Evolutionary conservation across 371 early-diverging fungal genomes (phyloP), one percentile per base, ranked within the genome.

Genomic region (Paraphysoderma sedebokerense): DNA sequence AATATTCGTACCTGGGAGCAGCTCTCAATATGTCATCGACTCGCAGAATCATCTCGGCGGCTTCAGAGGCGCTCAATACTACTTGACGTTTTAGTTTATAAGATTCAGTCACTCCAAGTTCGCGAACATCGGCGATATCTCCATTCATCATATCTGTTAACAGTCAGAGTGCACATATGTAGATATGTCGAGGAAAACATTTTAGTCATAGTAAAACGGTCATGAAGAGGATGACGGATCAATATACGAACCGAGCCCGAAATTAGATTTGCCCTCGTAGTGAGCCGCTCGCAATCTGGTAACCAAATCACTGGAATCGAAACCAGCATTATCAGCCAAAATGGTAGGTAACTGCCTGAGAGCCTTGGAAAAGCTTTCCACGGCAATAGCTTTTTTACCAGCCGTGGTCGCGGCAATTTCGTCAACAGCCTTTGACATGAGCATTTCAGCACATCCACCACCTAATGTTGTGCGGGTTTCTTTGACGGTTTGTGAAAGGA

Each of bases 11-110:
- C n/a, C 95, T 74, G 56, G 95, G 97, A 48, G 88, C 86, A 58
- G 87, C 84, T 58, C 95, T 86, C 62, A 98, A 87, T 57, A 98
- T 92, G 60, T 97, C 92, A 67, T 99, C 99, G 34, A 98, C 98
- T 56, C 98, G 84, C 30, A 99, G 68, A 60, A 99, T 90, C 89
- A 96, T 88, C 70, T 98, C 98, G 36, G 98, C 92, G 12, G 96
- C 95, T 68, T 99, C 99, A 13, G 91, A 80, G 29, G 99, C 98
- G 57, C 87, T 86, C 49, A 88, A 68, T 41, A 98, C 71, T 19
- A 99, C 92, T 63, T 97, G 91, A 47, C 85, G 81, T 76, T 99
- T 99, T 48, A 98, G 79, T 67, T 96, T 89, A 74, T 82, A 92
- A 30, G 92, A 90, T 65, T 99, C 99, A 41, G 93, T 87, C 58